phyloP scores from a whole-genome alignment of 1,284 basidiomycete species.

The Melanopsichium pennsylvanicum region DNA sequence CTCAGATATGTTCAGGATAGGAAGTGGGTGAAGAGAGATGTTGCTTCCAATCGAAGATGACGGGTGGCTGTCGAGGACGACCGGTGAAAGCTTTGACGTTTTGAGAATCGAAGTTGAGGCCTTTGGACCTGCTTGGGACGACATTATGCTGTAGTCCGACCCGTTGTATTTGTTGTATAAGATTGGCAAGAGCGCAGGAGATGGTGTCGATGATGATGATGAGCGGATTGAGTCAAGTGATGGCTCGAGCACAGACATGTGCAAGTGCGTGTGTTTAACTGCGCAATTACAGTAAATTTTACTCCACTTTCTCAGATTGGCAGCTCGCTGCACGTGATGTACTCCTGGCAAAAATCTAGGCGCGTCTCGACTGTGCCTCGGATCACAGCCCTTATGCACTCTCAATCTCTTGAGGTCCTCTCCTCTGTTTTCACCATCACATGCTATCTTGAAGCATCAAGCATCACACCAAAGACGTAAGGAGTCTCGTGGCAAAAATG shows the following conservation, averaged over 20 bases:
- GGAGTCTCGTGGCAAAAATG: too few species aligned
- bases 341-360: too few species aligned
- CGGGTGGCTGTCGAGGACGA: slow-evolving; percentile 34
- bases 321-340: slow-evolving; percentile 23
- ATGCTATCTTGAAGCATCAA: too few species aligned
- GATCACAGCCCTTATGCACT: too few species aligned
- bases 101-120: slow-evolving; percentile 9
- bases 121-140: slow-evolving; percentile 22
- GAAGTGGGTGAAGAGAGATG: slow-evolving; percentile 77
- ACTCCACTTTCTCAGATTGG: slow-evolving; percentile 24
- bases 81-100: slow-evolving; percentile 33
- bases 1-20: slow-evolving; percentile 95
- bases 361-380: slow-evolving; percentile 20
- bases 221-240: background rate
- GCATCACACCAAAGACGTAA: too few species aligned
- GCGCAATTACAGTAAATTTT: too few species aligned
- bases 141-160: slow-evolving; percentile 11
- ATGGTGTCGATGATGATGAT: background rate
- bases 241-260: slow-evolving; percentile 31
- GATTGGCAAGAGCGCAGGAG: too few species aligned
- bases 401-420: too few species aligned
- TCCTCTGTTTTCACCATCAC: slow-evolving; percentile 2
- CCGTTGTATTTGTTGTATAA: too few species aligned
- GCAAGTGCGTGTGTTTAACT: slow-evolving; percentile 7
- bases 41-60: slow-evolving; percentile 36